These are phyloP conservation scores for Hymenoscyphus linearis DNA, from an alignment of 2,329 filamentous ascomycete genomes.

Conservation along the genomic window DNA sequence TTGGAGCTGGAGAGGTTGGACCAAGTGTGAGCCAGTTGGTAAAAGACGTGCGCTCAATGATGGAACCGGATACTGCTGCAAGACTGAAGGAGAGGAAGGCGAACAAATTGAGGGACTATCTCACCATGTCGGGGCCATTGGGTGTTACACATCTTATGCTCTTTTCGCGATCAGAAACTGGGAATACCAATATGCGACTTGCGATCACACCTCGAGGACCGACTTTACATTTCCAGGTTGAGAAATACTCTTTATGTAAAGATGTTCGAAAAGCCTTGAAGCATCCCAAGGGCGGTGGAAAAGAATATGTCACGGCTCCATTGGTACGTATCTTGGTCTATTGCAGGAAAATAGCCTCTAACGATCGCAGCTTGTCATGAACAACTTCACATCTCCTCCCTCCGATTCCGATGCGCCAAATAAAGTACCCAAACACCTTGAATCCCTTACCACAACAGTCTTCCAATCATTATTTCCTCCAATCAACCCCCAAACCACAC, in stretches of 20 bases:
- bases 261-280: constrained; percentile 81
- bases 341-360: constrained; percentile 22
- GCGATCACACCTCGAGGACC: constrained; percentile 85
- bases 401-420: constrained; percentile 50
- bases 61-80: constrained; percentile 91
- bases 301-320: constrained; percentile 80
- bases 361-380: constrained; percentile 76
- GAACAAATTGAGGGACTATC: constrained; percentile 87
- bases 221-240: constrained; percentile 88
- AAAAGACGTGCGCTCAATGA: constrained; percentile 83
- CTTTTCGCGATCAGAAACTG: constrained; percentile 82
- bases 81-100: constrained; percentile 83
- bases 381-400: constrained; percentile 76
- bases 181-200: constrained; percentile 88
- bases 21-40: constrained; percentile 87
- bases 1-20: constrained; percentile 90
- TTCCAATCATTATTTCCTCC: constrained; percentile 96
- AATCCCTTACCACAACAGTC: constrained; percentile 84
- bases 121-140: constrained; percentile 89
- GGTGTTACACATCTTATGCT: constrained; percentile 90
- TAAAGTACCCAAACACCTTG: constrained; percentile 87
- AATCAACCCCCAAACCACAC: constrained; percentile 86
- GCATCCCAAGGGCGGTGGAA: constrained; percentile 74
- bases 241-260: constrained; percentile 90
- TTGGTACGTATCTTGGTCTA: constrained; percentile 48